Conservation (phyloP, 2,329 filamentous ascomycete genomes). For the Trichophyton equinum region DNA sequence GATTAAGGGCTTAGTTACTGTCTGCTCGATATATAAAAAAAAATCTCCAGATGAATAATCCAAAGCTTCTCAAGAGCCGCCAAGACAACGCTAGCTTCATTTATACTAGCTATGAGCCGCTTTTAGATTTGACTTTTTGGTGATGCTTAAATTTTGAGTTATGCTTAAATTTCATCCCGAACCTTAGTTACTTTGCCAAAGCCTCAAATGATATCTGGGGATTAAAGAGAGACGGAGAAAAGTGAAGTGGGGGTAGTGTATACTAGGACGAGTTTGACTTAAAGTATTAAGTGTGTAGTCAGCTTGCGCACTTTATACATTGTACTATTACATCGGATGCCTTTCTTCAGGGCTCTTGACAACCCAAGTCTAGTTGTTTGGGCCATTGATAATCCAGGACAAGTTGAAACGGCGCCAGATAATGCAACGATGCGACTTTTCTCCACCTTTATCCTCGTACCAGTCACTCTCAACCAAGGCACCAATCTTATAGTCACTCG, state of each 20-base stretch:
- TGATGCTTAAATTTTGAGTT: neutral
- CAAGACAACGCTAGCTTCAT: neutral
- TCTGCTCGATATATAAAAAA: neutral
- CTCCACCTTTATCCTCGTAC: constrained; percentile 2
- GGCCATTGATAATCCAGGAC: constrained; percentile 8
- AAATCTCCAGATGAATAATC: neutral
- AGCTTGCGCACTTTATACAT: neutral
- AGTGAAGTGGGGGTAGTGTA: neutral
- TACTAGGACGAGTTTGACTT: neutral
- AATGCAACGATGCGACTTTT: constrained; percentile 5
- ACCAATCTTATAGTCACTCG: constrained; percentile 6
- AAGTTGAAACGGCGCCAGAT: constrained; percentile 8
- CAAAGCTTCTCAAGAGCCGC: neutral
- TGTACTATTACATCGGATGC: neutral
- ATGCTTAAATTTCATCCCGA: neutral
- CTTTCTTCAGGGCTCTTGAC: neutral
- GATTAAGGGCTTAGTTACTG: neutral
- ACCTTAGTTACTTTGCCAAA: neutral
- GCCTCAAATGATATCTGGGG: neutral
- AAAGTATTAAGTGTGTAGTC: neutral
- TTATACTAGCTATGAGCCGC: neutral
- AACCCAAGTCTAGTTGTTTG: neutral
- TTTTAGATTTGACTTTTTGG: neutral
- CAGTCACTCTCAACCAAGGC: constrained; percentile 6
- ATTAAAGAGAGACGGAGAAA: neutral